Evolutionary conservation across 805 yeast species (phyloP), one percentile per base, ranked within the genome.

Genomic region (Pichia rugopelliculosa): DNA sequence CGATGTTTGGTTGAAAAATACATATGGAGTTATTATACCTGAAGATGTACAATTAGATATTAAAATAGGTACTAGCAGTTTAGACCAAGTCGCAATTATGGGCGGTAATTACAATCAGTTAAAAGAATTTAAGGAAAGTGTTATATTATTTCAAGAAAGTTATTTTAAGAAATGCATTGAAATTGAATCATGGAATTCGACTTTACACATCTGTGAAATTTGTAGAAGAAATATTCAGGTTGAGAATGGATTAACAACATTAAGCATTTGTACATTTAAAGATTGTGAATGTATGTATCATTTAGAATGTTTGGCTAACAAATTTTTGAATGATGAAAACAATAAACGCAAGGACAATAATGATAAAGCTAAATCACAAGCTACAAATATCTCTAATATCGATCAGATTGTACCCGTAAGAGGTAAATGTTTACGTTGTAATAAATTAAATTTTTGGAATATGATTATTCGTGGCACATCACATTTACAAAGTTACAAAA

Each of bases 1-100:
- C 45, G 53, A 62, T 8, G 49, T 50, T 5, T 75, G 77, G 78
- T 33, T 56, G 10, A 30, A 42, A 12, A 70, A 73, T 48, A 66
- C 59, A 51, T 67, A 58, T 48, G 54, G 56, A 6, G 53, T 68
- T 9, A 27, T 39, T 6, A 30, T 57, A 3, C 58, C 64, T 1
- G 61, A 56, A 25, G 48, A 49, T 22, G 54, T 61, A 1, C 44
- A 52, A 3, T 24, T 65, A 22, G 52, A 53, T 21, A 49, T 55
- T 9, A 36, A 38, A 13, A 33, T 22, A 8, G 30, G 25, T 13
- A 45, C 36, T 20, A 48, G 40, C 6, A 41, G 34, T 27, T 17
- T 37, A 5, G 52, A 44, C 30, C 42, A 30, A 46, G 25, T 12
- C 57, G 17, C 47, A 49, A 8, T 49, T 54, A 15, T 59, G 3